A percentile compares a stretch with the other conserved stretches of the same genome.
Conservation (phyloP, 306 rosid genomes). For the Prinsepia uniflora region DNA sequence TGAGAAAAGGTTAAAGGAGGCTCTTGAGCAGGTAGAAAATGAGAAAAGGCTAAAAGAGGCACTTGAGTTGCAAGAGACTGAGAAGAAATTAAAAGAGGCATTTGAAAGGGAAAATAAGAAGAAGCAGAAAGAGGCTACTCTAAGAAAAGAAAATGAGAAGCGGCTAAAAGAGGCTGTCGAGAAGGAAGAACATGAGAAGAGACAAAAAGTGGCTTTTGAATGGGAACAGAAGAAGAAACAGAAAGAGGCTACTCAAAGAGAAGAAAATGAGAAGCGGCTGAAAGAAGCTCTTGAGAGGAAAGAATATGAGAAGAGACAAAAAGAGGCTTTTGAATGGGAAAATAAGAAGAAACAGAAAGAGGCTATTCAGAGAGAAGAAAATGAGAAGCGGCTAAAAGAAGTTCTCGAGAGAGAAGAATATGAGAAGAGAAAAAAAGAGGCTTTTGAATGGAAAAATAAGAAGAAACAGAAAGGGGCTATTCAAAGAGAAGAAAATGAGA, state of each 20-base stretch:
- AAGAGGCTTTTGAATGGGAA: slow-evolving; percentile 13
- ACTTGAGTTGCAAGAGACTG: slow-evolving; percentile 28
- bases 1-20: slow-evolving; percentile 28
- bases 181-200: slow-evolving; percentile 20
- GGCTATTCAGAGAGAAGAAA: slow-evolving; percentile 25
- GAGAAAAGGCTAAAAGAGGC: slow-evolving; percentile 35
- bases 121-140: slow-evolving; percentile 19
- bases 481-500: slow-evolving; percentile 30
- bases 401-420: slow-evolving; percentile 22
- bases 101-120: slow-evolving; percentile 1
- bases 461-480: slow-evolving; percentile 20
- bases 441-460: slow-evolving; percentile 9
- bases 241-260: slow-evolving; percentile 22
- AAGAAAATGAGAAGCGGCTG: slow-evolving; percentile 27
- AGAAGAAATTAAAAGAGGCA: slow-evolving; percentile 22
- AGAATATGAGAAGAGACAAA: slow-evolving; percentile 6
- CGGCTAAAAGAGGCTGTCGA: slow-evolving; percentile 20
- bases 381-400: slow-evolving; percentile 28
- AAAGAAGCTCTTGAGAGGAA: slow-evolving; percentile 27
- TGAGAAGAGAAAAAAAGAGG: slow-evolving; percentile 15
- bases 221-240: slow-evolving; percentile 12
- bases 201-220: slow-evolving; percentile 7
- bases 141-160: slow-evolving; percentile 34
- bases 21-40: slow-evolving; percentile 38
- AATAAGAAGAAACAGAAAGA: slow-evolving; percentile 17